phyloP scores from a whole-genome alignment of 1,284 basidiomycete species.

The Moniliella sp. region DNA sequence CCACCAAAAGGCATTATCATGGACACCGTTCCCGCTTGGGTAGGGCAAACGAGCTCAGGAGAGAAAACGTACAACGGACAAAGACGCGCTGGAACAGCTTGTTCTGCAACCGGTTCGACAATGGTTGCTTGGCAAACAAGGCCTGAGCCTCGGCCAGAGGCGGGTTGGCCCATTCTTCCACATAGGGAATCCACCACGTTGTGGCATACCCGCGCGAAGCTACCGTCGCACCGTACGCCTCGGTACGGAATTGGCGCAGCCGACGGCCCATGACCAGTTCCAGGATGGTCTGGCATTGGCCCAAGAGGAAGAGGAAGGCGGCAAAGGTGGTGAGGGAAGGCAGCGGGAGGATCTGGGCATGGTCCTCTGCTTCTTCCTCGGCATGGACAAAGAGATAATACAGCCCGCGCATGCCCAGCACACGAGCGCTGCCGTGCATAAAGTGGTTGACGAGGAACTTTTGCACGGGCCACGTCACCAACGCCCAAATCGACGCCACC shows the following conservation, averaged over 20 bases:
- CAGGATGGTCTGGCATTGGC: conserved; percentile 22
- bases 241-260: conserved; percentile 11
- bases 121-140: conserved; percentile 12
- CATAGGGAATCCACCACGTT: conserved; percentile 28
- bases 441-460: conserved; percentile 18
- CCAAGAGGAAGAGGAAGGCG: conserved; percentile 22
- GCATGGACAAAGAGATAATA: no score
- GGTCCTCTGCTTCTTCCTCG: neutral
- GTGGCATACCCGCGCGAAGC: conserved; percentile 19
- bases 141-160: conserved; percentile 16
- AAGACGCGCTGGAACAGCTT: conserved; percentile 14
- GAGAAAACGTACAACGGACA: conserved; percentile 9
- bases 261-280: conserved; percentile 21
- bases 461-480: conserved; percentile 23
- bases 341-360: neutral
- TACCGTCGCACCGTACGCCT: conserved; percentile 23
- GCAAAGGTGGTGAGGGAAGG: conserved; percentile 10
- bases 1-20: no score
- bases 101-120: conserved; percentile 13
- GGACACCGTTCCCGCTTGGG: no score
- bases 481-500: conserved; percentile 9
- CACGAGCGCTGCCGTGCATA: conserved; percentile 13
- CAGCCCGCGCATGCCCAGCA: conserved; percentile 13
- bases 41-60: neutral
- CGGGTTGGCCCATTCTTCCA: conserved; percentile 26